Conservation (phyloP, 208 protist genomes). For the Acanthamoeba healyi region DNA sequence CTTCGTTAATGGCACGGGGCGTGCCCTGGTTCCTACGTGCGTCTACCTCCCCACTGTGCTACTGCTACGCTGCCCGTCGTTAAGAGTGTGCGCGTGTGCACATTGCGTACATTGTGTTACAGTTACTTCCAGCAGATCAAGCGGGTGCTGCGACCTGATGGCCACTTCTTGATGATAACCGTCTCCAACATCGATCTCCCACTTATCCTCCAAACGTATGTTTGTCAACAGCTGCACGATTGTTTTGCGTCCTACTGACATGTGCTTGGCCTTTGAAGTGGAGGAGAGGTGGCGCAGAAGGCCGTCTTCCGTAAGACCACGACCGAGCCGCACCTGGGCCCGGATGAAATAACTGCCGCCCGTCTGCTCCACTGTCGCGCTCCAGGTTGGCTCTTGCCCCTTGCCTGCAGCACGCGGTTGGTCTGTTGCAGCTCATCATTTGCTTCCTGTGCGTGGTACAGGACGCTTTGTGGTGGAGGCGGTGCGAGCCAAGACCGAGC, state of each 20-base stretch:
- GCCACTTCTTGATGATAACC: background rate
- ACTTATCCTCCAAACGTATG: background rate
- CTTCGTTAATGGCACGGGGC: background rate
- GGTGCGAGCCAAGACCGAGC: background rate
- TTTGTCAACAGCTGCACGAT: no score
- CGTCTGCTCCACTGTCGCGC: background rate
- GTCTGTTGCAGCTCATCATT: no score
- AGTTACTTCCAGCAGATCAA: slow-evolving; percentile 7
- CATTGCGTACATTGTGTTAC: no score
- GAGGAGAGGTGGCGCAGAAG: background rate
- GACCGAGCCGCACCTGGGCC: background rate
- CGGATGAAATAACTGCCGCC: background rate
- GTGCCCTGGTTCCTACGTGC: background rate
- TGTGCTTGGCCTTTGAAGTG: background rate
- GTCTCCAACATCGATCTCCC: background rate
- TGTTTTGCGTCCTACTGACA: no score
- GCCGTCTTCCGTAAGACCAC: background rate
- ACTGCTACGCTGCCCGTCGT: no score
- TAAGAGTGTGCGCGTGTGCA: no score
- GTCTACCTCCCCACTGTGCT: no score
- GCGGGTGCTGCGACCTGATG: background rate
- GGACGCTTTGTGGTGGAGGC: background rate
- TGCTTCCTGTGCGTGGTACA: background rate
- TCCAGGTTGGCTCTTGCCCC: no score
- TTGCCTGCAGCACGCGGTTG: no score